Conservation (phyloP, 768 basidiomycete genomes). For the Lentinula guzmanii region DNA sequence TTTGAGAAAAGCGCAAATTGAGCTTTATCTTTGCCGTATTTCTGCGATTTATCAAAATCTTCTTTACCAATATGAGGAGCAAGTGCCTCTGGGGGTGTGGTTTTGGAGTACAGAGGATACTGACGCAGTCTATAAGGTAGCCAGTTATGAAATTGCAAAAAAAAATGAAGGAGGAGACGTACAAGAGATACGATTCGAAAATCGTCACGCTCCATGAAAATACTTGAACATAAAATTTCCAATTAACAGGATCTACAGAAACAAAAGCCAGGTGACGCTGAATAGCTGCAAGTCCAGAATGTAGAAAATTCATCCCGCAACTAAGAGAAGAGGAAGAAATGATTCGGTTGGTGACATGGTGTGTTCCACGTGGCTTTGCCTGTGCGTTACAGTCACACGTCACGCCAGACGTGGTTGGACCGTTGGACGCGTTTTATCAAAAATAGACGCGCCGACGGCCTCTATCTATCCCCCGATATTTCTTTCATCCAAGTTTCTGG, state of each 20-base stretch:
- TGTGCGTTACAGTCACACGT: too few species aligned
- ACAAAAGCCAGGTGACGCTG: slow-evolving; percentile 69
- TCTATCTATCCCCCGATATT: too few species aligned
- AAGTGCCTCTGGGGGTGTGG: slow-evolving; percentile 64
- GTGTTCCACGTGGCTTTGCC: too few species aligned
- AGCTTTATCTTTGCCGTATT: slow-evolving; percentile 89
- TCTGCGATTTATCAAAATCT: slow-evolving; percentile 84
- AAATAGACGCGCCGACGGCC: too few species aligned
- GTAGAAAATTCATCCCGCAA: slow-evolving; percentile 52
- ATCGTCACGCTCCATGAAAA: slow-evolving; percentile 75
- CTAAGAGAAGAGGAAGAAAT: not conserved
- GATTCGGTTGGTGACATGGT: not conserved
- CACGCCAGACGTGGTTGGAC: too few species aligned
- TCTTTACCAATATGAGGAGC: slow-evolving; percentile 60
- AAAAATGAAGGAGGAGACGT: slow-evolving; percentile 23
- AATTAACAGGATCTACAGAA: slow-evolving; percentile 65
- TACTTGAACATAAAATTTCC: slow-evolving; percentile 74
- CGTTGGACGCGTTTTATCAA: too few species aligned
- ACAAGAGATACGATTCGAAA: slow-evolving; percentile 88
- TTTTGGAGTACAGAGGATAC: slow-evolving; percentile 78
- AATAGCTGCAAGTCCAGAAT: slow-evolving; percentile 47
- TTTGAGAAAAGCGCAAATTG: slow-evolving; percentile 72
- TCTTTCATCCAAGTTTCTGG: too few species aligned
- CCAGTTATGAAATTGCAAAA: not conserved
- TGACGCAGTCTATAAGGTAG: slow-evolving; percentile 53